These are phyloP conservation scores for Areca catechu DNA, from an alignment of 176 grass and related monocot species.

Conservation along the genomic window DNA sequence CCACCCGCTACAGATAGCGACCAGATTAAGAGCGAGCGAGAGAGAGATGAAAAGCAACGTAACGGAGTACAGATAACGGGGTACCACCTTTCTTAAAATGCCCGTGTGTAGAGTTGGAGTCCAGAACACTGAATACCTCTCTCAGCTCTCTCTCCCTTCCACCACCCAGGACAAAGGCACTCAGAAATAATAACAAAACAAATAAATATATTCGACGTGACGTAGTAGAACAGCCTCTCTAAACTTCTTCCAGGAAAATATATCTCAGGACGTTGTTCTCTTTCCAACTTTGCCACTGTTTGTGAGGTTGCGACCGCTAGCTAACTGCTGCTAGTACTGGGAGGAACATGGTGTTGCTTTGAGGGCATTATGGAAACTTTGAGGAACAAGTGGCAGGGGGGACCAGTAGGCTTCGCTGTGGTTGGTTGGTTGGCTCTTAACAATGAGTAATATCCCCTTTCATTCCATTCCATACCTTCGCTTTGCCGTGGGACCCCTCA, in stretches of 20 bases:
- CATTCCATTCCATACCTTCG: no score
- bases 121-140: slow-evolving; percentile 24
- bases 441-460: no score
- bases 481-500: slow-evolving; percentile 14
- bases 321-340: no score
- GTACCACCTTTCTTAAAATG: slow-evolving; percentile 28
- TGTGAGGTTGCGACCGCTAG: no score
- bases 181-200: slow-evolving; percentile 22
- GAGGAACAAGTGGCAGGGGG: slow-evolving; percentile 23
- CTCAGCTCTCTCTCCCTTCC: slow-evolving; percentile 3
- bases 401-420: slow-evolving; percentile 24
- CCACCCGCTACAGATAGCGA: slow-evolving; percentile 72
- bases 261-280: no score
- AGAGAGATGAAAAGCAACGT: slow-evolving; percentile 1
- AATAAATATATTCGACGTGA: background rate
- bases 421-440: slow-evolving; percentile 15
- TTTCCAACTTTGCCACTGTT: no score
- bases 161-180: slow-evolving; percentile 14
- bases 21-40: slow-evolving; percentile 3
- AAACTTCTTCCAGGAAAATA: no score
- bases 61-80: slow-evolving; percentile 24
- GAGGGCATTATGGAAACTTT: slow-evolving; percentile 18
- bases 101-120: slow-evolving; percentile 22
- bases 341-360: background rate
- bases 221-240: no score